These are phyloP conservation scores for Talaromyces sp. DNA, from an alignment of 2,329 filamentous ascomycete species.

Conservation along the genomic window DNA sequence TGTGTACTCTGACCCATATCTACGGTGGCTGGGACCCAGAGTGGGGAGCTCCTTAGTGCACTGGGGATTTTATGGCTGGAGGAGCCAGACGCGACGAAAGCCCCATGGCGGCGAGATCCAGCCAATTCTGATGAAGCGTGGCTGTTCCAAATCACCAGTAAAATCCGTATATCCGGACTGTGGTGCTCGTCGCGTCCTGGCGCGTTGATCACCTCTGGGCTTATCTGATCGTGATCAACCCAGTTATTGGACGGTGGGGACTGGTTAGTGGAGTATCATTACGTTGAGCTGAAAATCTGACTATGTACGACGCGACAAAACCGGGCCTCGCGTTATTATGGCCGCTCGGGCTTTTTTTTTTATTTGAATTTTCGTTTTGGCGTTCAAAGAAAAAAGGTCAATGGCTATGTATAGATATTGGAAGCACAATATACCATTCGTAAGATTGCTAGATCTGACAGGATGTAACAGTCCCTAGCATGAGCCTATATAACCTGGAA, in stretches of 20 bases:
- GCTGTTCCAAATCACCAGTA: slow-evolving; percentile 17
- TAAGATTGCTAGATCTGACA: too few relatives aligned
- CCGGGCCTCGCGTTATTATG: slow-evolving; percentile 7
- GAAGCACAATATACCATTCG: background rate
- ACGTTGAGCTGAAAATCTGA: slow-evolving; percentile 15
- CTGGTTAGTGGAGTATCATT: slow-evolving; percentile 14
- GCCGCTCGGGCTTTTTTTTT: background rate
- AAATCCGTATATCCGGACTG: slow-evolving; percentile 27
- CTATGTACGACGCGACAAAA: slow-evolving; percentile 12
- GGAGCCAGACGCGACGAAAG: background rate
- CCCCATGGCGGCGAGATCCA: slow-evolving; percentile 1
- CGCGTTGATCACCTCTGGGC: slow-evolving; percentile 9
- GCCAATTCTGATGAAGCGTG: slow-evolving; percentile 8
- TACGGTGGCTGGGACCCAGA: slow-evolving; percentile 3
- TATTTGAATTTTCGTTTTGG: background rate
- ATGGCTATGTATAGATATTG: background rate
- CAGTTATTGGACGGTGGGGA: slow-evolving; percentile 1
- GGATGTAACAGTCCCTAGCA: too few relatives aligned
- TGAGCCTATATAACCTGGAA: background rate
- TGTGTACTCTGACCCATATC: background rate
- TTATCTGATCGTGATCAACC: slow-evolving; percentile 27
- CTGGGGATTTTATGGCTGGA: background rate
- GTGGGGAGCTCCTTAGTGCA: background rate
- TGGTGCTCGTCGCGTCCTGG: slow-evolving; percentile 22
- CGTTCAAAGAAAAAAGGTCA: background rate